Conservation (phyloP, 1,284 basidiomycete genomes). For the Volvariella surrecta region DNA sequence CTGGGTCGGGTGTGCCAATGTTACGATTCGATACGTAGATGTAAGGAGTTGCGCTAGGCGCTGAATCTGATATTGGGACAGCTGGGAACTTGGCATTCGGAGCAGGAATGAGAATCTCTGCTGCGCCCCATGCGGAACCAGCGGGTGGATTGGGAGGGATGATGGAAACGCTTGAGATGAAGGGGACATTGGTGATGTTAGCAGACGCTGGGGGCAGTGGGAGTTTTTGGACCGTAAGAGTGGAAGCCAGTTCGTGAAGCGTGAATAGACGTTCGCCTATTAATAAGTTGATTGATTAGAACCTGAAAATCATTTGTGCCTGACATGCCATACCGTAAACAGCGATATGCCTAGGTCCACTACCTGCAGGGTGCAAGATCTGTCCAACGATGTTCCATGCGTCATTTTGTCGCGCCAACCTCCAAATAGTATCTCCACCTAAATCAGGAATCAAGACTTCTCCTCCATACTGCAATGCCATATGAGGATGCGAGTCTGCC, state of each 20-base stretch:
- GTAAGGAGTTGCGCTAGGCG: slow-evolving; percentile 25
- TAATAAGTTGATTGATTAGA: background rate
- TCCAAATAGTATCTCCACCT: slow-evolving; percentile 60
- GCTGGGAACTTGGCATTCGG: slow-evolving; percentile 37
- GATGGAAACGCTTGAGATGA: slow-evolving; percentile 48
- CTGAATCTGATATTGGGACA: too few relatives aligned
- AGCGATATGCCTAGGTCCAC: slow-evolving; percentile 59
- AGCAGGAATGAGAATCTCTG: slow-evolving; percentile 50
- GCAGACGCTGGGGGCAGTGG: slow-evolving; percentile 42
- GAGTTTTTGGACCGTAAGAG: slow-evolving; percentile 52
- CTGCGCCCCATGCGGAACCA: slow-evolving; percentile 42
- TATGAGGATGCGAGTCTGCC: slow-evolving; percentile 51
- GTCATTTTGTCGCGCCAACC: slow-evolving; percentile 35
- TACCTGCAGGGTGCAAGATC: slow-evolving; percentile 53
- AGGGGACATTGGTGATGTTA: slow-evolving; percentile 16
- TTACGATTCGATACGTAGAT: slow-evolving; percentile 69
- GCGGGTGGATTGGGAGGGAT: slow-evolving; percentile 40
- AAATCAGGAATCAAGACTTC: slow-evolving; percentile 61
- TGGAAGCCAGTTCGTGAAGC: slow-evolving; percentile 57
- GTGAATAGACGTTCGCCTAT: slow-evolving; percentile 50
- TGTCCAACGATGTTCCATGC: slow-evolving; percentile 47
- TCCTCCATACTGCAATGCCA: slow-evolving; percentile 40
- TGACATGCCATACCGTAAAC: slow-evolving; percentile 32
- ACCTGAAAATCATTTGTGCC: background rate
- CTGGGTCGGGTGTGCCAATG: slow-evolving; percentile 32